Evolutionary conservation across 108 stramenopile species (phyloP), one percentile per base, ranked within the genome.

Genomic region (Pinguiococcus pyrenoidosus): DNA sequence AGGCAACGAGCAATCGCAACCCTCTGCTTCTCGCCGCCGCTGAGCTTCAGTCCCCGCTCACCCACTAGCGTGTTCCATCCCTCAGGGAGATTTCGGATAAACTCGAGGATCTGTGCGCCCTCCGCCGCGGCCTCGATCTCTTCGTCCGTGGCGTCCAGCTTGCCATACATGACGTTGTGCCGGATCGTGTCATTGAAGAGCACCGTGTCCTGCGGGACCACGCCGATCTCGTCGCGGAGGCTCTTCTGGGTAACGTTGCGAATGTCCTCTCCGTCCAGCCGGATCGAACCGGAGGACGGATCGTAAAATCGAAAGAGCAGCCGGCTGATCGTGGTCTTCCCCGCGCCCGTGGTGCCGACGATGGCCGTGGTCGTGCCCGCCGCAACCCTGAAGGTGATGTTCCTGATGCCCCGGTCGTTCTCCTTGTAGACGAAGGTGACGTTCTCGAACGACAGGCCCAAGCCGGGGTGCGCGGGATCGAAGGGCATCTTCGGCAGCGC

Each of bases 21-120:
- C 14, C 76, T 65, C 58, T 77, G 69, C 53, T 85, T 54, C 84
- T 74, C 64, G 2, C 75, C 82, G 4, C 82, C 87, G 51, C 64
- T 68, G 4, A 98, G 73, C 49, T 93, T 91, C 44, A 93, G 50
- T 10, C 96, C 96, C 0, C 96, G 79, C 53, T 98, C 96, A 22
- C 96, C 96, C 21, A 98, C 92, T 46, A 78, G 51, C 0, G 92
- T 90, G n/a, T 95, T 85, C 75, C 81, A 90, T 8, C 84, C 84
- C 24, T 87, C 71, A 4, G 76, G 71, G 39, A 96, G 57, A 21
- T 59, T 57, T 13, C 71, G 59, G 44, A 95, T 76, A 49, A 95
- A 66, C 20, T 42, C 54, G 53, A 62, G 64, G 4, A 60, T 60
- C 14, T 62, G 37, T 28, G 64, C 68, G 10, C 34, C 51, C 23